These are phyloP conservation scores for Coemansia sp. DNA, from an alignment of 192 early-diverging fungal genomes.

Conservation along the genomic window DNA sequence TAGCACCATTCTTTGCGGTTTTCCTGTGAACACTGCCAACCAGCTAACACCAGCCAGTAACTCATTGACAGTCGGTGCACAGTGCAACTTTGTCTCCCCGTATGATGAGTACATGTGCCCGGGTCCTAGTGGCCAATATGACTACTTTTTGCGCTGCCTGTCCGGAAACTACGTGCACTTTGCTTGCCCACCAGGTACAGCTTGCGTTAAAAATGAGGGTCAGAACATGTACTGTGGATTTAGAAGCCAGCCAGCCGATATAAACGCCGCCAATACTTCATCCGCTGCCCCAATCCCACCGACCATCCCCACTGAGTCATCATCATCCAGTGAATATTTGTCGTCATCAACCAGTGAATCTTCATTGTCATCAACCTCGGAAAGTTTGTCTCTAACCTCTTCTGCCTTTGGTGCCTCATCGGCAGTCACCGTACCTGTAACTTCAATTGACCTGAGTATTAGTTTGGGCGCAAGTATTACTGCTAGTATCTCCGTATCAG, in stretches of 20 bases:
- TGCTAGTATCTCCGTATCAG: background rate
- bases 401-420: background rate
- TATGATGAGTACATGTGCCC: slow-evolving; percentile 56
- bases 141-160: slow-evolving; percentile 49
- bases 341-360: background rate
- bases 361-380: background rate
- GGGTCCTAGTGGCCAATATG: slow-evolving; percentile 33
- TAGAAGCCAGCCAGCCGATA: slow-evolving; percentile 1
- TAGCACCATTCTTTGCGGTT: slow-evolving; percentile 45
- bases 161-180: slow-evolving; percentile 46
- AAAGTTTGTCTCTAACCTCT: background rate
- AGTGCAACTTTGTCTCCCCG: slow-evolving; percentile 34
- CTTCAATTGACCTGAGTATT: background rate
- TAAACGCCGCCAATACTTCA: background rate
- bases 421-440: background rate
- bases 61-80: slow-evolving; percentile 24
- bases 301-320: background rate
- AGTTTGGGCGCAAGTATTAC: background rate
- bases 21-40: slow-evolving; percentile 29
- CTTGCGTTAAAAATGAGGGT: slow-evolving; percentile 42
- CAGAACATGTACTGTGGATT: slow-evolving; percentile 49
- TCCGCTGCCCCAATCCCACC: background rate
- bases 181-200: slow-evolving; percentile 48
- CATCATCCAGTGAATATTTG: background rate
- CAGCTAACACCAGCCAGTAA: slow-evolving; percentile 25